A percentile compares a stretch with the other conserved stretches of the same genome.
These are phyloP conservation scores for Meira miltonrushii DNA, from an alignment of 1,284 basidiomycete species.

Conservation along the genomic window DNA sequence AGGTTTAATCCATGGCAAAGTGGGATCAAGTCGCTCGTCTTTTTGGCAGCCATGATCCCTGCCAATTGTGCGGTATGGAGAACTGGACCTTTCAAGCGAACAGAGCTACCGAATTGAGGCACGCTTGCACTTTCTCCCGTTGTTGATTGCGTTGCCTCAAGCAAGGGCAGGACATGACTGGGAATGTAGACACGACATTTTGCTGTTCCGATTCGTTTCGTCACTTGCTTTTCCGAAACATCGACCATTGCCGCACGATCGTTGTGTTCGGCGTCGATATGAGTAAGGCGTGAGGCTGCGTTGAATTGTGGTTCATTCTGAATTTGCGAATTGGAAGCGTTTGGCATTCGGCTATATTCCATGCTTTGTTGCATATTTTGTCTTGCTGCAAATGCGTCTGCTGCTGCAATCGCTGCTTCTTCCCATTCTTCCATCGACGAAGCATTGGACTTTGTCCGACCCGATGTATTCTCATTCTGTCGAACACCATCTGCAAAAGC, in stretches of 20 bases:
- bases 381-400: background rate
- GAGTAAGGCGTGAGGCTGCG: constrained; percentile 56
- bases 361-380: background rate
- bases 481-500: constrained; percentile 26
- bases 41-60: constrained; percentile 79
- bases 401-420: background rate
- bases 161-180: constrained; percentile 62
- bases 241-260: constrained; percentile 71
- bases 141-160: background rate
- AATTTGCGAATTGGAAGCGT: background rate
- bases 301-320: background rate
- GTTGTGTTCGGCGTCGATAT: constrained; percentile 64
- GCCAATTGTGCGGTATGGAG: constrained; percentile 70
- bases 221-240: constrained; percentile 64
- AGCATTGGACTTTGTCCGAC: too few relatives aligned
- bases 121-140: background rate
- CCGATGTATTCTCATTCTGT: background rate
- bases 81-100: constrained; percentile 54
- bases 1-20: constrained; percentile 75
- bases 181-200: constrained; percentile 70
- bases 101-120: background rate
- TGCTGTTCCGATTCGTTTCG: constrained; percentile 69
- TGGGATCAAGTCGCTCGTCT: constrained; percentile 64
- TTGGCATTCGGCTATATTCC: background rate
- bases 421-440: background rate